These are phyloP conservation scores for Coniochaeta sp. DNA, from an alignment of 2,329 filamentous ascomycete genomes.

Conservation along the genomic window DNA sequence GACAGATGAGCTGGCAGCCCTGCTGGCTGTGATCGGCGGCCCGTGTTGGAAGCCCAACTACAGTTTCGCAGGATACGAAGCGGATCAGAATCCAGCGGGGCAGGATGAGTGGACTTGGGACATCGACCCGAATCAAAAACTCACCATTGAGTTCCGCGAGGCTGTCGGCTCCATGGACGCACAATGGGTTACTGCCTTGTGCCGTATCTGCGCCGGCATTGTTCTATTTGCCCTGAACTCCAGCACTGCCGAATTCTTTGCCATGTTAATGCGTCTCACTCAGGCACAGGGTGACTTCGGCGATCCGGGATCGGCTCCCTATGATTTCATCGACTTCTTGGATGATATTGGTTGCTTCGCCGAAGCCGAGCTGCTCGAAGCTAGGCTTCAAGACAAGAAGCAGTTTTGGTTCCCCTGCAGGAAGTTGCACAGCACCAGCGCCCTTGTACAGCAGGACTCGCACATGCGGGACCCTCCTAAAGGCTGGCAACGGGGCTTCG, in stretches of 20 bases:
- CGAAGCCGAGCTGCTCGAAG: not conserved
- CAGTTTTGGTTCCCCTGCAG: not conserved
- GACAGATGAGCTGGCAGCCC: slow-evolving; percentile 1
- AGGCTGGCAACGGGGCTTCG: no score
- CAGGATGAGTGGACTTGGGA: not conserved
- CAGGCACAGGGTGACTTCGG: not conserved
- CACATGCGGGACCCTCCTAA: no score
- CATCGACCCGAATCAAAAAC: not conserved
- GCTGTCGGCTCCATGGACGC: slow-evolving; percentile 24
- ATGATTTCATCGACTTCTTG: not conserved
- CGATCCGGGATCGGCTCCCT: not conserved
- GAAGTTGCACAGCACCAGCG: not conserved
- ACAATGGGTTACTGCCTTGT: slow-evolving; percentile 25
- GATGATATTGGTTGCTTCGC: not conserved
- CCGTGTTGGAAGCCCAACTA: slow-evolving; percentile 12
- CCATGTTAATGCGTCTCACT: not conserved
- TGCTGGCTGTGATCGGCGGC: not conserved
- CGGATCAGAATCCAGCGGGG: not conserved
- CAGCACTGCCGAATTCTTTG: not conserved
- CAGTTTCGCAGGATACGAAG: slow-evolving; percentile 13
- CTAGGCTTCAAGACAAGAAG: not conserved
- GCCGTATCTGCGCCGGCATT: slow-evolving; percentile 21
- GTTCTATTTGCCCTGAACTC: slow-evolving; percentile 13
- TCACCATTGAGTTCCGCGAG: slow-evolving; percentile 28
- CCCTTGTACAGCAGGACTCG: not conserved